Percentiles rank a stretch among this genome's conserved stretches.
These are phyloP conservation scores for Kentomonas sorsogonicus DNA, from an alignment of 208 protist genomes.

Conservation along the genomic window DNA sequence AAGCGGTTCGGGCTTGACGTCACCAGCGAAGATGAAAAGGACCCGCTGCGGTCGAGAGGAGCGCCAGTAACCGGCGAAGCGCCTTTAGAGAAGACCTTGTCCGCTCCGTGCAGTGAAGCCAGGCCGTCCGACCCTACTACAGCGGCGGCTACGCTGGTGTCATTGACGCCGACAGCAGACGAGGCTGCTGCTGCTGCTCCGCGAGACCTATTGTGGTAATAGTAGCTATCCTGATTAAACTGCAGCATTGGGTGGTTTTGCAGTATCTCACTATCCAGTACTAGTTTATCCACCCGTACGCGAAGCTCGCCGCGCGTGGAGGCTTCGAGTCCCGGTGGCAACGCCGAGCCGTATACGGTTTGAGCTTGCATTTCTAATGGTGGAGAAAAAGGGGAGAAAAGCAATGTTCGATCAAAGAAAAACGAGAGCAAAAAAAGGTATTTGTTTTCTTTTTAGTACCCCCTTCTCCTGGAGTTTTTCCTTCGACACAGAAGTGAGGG, in stretches of 20 bases:
- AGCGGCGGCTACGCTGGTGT: no score
- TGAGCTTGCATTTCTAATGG: slow-evolving; percentile 19
- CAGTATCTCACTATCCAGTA: slow-evolving; percentile 64
- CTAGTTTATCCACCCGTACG: slow-evolving; percentile 72
- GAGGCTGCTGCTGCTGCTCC: background rate
- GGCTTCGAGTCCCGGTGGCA: slow-evolving; percentile 63
- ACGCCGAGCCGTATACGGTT: slow-evolving; percentile 56
- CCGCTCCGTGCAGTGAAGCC: no score
- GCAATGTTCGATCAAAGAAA: background rate
- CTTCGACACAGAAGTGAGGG: no score
- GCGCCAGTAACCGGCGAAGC: no score
- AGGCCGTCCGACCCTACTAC: no score
- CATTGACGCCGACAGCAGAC: no score
- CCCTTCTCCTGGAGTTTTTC: no score
- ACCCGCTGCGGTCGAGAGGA: no score
- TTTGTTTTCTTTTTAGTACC: no score
- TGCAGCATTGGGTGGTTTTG: slow-evolving; percentile 49
- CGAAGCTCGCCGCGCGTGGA: slow-evolving; percentile 75
- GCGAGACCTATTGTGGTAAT: background rate
- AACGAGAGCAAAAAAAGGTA: no score
- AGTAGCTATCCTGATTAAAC: slow-evolving; percentile 16
- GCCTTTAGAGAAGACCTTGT: no score
- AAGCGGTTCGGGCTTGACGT: slow-evolving; percentile 36
- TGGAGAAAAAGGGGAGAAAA: background rate
- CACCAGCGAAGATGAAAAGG: no score